These are phyloP conservation scores for Sporopachydermia quercuum DNA, from an alignment of 805 yeast genomes.

Conservation along the genomic window DNA sequence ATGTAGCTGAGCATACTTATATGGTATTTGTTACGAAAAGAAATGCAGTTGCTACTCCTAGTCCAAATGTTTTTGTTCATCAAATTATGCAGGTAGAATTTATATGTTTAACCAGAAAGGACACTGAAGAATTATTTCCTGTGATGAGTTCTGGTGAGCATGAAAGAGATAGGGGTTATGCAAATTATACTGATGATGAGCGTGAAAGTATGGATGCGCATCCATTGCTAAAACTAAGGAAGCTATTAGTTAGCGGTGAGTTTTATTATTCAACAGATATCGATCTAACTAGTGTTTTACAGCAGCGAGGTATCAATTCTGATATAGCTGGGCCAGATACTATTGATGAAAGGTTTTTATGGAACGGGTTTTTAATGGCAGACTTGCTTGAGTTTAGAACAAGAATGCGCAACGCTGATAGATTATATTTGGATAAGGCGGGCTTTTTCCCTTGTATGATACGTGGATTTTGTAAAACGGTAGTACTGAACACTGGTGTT, in stretches of 20 bases:
- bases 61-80: conserved; percentile 64
- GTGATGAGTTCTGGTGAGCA: too few relatives aligned
- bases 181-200: conserved; percentile 8
- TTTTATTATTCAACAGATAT: conserved; percentile 87
- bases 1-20: conserved; percentile 50
- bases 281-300: conserved; percentile 80
- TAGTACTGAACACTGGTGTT: conserved; percentile 18
- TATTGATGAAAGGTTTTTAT: conserved; percentile 80
- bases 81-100: conserved; percentile 80
- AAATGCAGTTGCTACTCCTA: conserved; percentile 67
- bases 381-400: conserved; percentile 65
- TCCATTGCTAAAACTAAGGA: conserved; percentile 72
- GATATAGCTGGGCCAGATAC: conserved; percentile 33
- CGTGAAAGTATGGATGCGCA: conserved; percentile 29
- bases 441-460: conserved; percentile 83
- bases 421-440: conserved; percentile 50
- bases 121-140: conserved; percentile 27
- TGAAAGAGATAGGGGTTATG: conserved; percentile 34
- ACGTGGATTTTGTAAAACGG: conserved; percentile 86
- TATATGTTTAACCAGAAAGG: conserved; percentile 53
- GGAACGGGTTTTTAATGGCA: conserved; percentile 87
- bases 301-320: conserved; percentile 47
- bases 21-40: conserved; percentile 71
- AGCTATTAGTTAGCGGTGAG: conserved; percentile 71
- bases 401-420: conserved; percentile 47